These are phyloP conservation scores for Mortierella sp. DNA, from an alignment of 371 early-diverging fungal species.

Conservation along the genomic window DNA sequence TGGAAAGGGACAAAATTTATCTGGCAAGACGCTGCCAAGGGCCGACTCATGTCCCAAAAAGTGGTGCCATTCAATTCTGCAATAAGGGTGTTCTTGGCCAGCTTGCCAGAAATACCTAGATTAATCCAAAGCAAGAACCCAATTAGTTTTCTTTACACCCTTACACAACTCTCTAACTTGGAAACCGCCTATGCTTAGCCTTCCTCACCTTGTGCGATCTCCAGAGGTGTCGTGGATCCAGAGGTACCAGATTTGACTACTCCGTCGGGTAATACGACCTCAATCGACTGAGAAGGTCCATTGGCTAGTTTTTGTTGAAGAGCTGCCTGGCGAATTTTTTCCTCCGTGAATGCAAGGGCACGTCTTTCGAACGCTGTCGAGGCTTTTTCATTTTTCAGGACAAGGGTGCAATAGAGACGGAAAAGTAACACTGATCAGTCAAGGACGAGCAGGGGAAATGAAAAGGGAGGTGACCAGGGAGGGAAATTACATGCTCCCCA, in stretches of 20 bases:
- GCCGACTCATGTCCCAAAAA: constrained; percentile 93
- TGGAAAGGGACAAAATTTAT: constrained; percentile 93
- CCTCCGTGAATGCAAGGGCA: constrained; percentile 31
- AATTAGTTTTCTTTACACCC: no score
- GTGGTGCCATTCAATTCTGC: constrained; percentile 79
- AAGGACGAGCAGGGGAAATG: no score
- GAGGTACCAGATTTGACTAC: constrained; percentile 80
- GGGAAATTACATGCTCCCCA: no score
- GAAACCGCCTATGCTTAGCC: constrained; percentile 73
- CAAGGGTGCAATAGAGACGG: background rate
- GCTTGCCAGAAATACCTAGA: constrained; percentile 55
- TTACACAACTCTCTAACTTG: constrained; percentile 84
- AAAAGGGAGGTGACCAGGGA: no score
- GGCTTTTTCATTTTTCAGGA: constrained; percentile 5
- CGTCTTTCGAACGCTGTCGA: constrained; percentile 43
- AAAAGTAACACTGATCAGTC: background rate
- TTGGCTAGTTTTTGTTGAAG: constrained; percentile 17
- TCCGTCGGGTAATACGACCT: constrained; percentile 93
- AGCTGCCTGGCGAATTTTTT: constrained; percentile 29
- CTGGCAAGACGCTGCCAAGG: constrained; percentile 82
- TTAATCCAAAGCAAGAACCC: background rate
- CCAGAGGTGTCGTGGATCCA: constrained; percentile 95
- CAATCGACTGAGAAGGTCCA: constrained; percentile 81
- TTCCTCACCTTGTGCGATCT: constrained; percentile 84
- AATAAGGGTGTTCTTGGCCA: constrained; percentile 75